Evolutionary conservation across 805 yeast species (phyloP).

Genomic region (Saccharomycopsis sp.): DNA sequence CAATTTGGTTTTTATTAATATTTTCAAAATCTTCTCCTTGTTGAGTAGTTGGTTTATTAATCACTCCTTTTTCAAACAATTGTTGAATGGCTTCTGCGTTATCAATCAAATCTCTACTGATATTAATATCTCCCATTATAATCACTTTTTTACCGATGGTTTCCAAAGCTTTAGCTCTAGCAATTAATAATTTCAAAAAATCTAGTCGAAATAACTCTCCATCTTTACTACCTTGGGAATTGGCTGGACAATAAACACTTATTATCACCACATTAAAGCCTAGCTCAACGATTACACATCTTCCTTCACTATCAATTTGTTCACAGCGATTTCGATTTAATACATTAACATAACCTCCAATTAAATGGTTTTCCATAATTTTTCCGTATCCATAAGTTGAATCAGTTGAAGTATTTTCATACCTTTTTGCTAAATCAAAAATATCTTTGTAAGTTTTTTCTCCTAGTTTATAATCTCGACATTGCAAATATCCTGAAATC

Average conservation of each 20-base stretch:
- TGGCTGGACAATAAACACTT: conserved; percentile 84
- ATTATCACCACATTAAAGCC: conserved; percentile 51
- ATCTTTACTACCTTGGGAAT: conserved; percentile 59
- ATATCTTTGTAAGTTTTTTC: conserved; percentile 11
- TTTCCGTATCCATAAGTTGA: conserved; percentile 20
- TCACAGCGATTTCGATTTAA: conserved; percentile 24
- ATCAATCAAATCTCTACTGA: conserved; percentile 71
- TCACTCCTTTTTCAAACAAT: conserved; percentile 28
- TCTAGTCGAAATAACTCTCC: conserved; percentile 48
- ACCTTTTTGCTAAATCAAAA: conserved; percentile 16
- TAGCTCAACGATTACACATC: conserved; percentile 69
- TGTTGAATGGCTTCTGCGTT: conserved; percentile 59
- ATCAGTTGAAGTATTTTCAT: conserved; percentile 22
- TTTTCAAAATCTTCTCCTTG: conserved; percentile 25
- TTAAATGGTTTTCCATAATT: conserved; percentile 23
- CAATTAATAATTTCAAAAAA: conserved; percentile 50
- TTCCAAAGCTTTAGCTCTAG: conserved; percentile 49
- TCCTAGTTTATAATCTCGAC: conserved; percentile 8
- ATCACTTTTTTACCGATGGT: conserved; percentile 56
- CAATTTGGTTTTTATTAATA: conserved; percentile 24
- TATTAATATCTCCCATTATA: conserved; percentile 83
- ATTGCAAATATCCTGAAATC: conserved; percentile 53
- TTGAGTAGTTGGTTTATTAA: conserved; percentile 20
- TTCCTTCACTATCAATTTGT: conserved; percentile 71
- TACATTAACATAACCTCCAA: conserved; percentile 57